Evolutionary conservation across 352 stramenopile species (phyloP).

Genomic region (Globisporangium sylvaticum): DNA sequence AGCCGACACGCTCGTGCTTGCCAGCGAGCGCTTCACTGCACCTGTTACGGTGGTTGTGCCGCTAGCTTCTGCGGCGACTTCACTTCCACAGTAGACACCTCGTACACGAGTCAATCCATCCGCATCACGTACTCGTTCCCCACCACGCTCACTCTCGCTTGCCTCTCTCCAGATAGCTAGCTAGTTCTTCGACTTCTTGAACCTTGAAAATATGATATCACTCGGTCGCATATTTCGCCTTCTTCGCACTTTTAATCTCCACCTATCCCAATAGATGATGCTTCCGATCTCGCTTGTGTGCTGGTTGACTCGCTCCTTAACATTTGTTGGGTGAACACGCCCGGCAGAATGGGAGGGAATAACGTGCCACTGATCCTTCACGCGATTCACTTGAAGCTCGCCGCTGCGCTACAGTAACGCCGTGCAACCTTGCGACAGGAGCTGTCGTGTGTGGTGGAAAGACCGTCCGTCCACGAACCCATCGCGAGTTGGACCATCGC

Average conservation of each 20-base stretch:
- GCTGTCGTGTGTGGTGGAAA: too few species aligned
- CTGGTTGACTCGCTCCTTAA: background rate
- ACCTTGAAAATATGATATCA: background rate
- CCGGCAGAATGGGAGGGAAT: background rate
- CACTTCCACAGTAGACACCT: background rate
- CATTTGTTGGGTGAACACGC: too few species aligned
- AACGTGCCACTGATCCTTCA: background rate
- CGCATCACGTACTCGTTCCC: background rate
- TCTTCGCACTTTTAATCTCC: background rate
- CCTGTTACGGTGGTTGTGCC: background rate
- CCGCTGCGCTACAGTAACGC: background rate
- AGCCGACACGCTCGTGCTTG: slow-evolving; percentile 40
- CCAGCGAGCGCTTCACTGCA: slow-evolving; percentile 31
- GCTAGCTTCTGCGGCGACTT: background rate
- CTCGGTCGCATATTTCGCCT: background rate
- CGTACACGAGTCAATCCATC: background rate
- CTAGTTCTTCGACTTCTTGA: background rate
- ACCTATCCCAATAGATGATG: background rate
- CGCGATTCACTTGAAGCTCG: background rate
- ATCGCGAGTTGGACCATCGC: too few species aligned
- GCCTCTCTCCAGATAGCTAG: background rate
- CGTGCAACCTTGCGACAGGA: too few species aligned
- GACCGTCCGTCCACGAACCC: background rate
- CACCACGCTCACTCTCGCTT: background rate
- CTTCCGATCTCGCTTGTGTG: background rate